Evolutionary conservation across 345 rosid genomes (phyloP), one percentile per base, ranked within the genome.

Genomic region (Nephelium lappaceum): DNA sequence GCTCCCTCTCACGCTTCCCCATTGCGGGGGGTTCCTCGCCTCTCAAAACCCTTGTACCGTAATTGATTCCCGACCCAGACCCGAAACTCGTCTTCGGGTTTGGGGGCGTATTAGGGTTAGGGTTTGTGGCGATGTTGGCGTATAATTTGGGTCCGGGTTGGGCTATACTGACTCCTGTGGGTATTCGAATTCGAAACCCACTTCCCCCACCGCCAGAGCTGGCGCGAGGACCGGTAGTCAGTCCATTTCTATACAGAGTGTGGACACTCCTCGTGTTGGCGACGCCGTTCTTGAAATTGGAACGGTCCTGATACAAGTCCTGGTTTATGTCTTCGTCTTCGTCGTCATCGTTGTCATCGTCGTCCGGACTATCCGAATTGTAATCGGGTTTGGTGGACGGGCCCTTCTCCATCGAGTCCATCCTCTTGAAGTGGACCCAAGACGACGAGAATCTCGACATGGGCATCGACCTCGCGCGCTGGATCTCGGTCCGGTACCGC

Each of bases 381-480:
- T 76, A 75, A 65, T 79, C 87, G 21, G 84, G 42, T 71, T 79
- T 81, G 18, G 64, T 77, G 31, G 73, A 81, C 0, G 90, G 89
- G 4, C 95, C 90, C 72, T 86, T 93, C 83, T 93, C 98, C 98
- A 93, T 93, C 8, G 93, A 84, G 65, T 93, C 97, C 98, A 95
- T 93, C 45, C 89, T 81, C 83, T 87, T 90, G 75, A 87, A 95
- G 82, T 93, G 98, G 1, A 92, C 93, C 99, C 98, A 95, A 14
- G 98, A 91, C 5, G 99, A 95, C 6, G 89, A 67, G 68, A 92
- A 95, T 67, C 92, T 84, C 12, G 93, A 85, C 45, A 90, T 87
- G 0, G 99, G 99, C 82, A 93, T 86, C 49, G 98, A 95, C 80
- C 92, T 88, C 19, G 95, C 93, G 11, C 99, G 82, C 86, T 93